phyloP scores from a whole-genome alignment of 192 early-diverging fungal species.

The Backusella luteola region DNA sequence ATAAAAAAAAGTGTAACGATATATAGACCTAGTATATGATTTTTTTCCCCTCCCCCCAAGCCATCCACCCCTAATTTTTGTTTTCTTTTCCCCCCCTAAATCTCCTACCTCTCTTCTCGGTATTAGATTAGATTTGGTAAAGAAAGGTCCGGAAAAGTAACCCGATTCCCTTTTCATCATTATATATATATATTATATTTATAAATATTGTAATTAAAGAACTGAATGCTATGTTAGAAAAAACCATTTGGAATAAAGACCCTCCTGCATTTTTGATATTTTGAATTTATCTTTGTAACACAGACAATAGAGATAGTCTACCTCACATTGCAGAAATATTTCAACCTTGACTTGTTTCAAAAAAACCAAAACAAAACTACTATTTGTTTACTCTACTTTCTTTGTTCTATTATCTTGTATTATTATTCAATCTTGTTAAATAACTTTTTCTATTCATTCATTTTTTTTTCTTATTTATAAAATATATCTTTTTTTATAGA shows the following conservation, averaged over 20 bases:
- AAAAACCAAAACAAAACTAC: neutral
- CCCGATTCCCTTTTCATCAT: neutral
- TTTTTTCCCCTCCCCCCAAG: neutral
- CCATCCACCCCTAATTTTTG: no score
- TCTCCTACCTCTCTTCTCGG: neutral
- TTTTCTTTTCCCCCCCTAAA: neutral
- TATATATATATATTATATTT: neutral
- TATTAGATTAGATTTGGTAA: neutral
- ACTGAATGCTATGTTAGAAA: neutral
- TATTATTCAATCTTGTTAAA: neutral
- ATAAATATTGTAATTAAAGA: neutral
- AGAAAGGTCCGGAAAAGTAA: neutral
- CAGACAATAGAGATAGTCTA: slow-evolving; percentile 3
- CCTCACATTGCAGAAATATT: slow-evolving; percentile 1
- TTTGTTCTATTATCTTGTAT: neutral
- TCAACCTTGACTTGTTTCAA: neutral
- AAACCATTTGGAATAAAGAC: neutral
- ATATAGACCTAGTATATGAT: neutral
- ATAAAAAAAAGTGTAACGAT: neutral
- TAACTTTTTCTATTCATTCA: neutral
- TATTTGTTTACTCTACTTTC: neutral
- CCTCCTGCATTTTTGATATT: neutral
- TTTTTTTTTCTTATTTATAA: neutral
- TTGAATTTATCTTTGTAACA: slow-evolving; percentile 15
- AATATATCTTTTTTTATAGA: neutral